Base-by-base conservation (phyloP, 164 flowering plant species). In the Aristolochia californica region DNA sequence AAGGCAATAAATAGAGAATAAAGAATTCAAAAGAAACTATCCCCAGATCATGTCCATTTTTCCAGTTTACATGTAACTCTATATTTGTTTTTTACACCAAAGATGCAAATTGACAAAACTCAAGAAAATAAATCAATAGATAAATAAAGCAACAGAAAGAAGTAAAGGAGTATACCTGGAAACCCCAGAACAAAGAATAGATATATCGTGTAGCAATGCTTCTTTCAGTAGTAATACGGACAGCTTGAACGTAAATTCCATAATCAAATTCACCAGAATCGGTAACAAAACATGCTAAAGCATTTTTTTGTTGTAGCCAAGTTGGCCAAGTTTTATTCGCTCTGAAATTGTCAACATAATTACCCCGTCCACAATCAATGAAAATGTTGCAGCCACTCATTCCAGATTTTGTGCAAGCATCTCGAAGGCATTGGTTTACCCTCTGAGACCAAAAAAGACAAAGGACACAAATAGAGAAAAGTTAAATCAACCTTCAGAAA, bases 101-200 rank as follows among this genome's bases (percentile, higher is more conserved):
- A 47, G 4, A 47, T 5, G 23, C n/a, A 8, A 27, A 15, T 18
- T 54, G 43, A 2, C 15, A 53, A 18, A n/a, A n/a, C n/a, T n/a
- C n/a, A n/a, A n/a, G n/a, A 5, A 28, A 20, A 13, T 10, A 27
- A 27, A 27, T 24, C 26, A 53, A 13, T 14, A 47, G 7, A 17
- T 47, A 17, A 20, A 47, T 20, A 47, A 20, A 47, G 50, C 50
- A 47, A n/a, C n/a, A 47, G 50, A 17, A 1, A 0, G 22, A 17
- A 17, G 2, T 1, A 20, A n/a, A n/a, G n/a, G 50, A 47, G 50
- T 11, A 18, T 53, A 53, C 95, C 97, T 87, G 97, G 66, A 90
- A 90, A 25, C 97, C 97, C 97, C 97, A 90, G 61, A 87, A 87
- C 34, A 87, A 63, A 43, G 95, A 82, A 67, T 85, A 90, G 9